These are phyloP conservation scores for Macadamia tetraphylla DNA, from an alignment of 164 flowering plant species.

Conservation along the genomic window DNA sequence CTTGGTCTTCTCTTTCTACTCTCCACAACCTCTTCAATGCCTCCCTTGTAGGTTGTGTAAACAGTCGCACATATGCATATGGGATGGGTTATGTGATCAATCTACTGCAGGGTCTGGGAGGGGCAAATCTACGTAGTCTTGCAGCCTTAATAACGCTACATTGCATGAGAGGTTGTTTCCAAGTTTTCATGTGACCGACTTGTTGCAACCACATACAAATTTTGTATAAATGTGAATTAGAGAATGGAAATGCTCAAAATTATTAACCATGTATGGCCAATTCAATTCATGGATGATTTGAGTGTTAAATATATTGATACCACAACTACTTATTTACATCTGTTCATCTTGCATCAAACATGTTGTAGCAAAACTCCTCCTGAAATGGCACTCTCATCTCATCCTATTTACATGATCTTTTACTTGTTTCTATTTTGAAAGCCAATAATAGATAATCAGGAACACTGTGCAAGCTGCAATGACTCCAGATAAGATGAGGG, in stretches of 20 bases:
- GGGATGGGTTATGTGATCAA: constrained; percentile 31
- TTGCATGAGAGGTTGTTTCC: too few relatives aligned
- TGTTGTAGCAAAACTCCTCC: constrained; percentile 21
- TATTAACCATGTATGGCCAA: background rate
- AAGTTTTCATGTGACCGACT: constrained; percentile 52
- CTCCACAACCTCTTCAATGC: too few relatives aligned
- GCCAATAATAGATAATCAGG: constrained; percentile 84
- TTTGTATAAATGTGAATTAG: too few relatives aligned
- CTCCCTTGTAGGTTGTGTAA: constrained; percentile 57
- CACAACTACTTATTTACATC: background rate
- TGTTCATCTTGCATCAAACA: constrained; percentile 1
- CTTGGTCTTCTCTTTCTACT: too few relatives aligned
- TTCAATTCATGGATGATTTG: background rate
- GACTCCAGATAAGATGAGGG: constrained; percentile 84
- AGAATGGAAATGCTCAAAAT: background rate
- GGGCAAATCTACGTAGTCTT: constrained; percentile 53
- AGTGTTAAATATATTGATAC: background rate
- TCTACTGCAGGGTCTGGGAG: too few relatives aligned
- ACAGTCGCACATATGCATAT: constrained; percentile 72
- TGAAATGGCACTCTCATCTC: background rate
- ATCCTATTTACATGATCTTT: background rate
- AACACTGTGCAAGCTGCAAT: constrained; percentile 95
- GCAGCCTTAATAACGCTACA: too few relatives aligned
- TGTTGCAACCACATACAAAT: too few relatives aligned
- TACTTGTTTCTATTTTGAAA: constrained; percentile 53